Evolutionary conservation across 176 grass and related monocot genomes (phyloP), one percentile per base, ranked within the genome.

Genomic region (Secale cereale): DNA sequence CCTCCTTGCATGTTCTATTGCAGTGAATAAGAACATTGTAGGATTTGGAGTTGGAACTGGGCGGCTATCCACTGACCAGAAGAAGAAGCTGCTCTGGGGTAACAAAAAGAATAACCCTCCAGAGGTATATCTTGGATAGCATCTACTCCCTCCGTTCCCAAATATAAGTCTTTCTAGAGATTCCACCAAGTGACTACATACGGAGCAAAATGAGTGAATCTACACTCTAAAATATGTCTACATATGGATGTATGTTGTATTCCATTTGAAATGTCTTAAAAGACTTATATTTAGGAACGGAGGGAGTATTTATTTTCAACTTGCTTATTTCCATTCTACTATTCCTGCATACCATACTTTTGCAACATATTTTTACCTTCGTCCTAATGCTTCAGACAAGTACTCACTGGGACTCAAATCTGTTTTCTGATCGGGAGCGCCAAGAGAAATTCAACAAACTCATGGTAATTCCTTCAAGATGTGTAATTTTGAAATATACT

Each of bases 401-500:
- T 61, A 87, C 88, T 59, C 84, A 81, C 74, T 98, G 96, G 91
- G 93, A 98, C 52, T 79, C 78, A 3, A 91, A 93, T 93, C 74
- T 95, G 70, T 98, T 98, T 84, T 71, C 83, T 82, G 91, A 98
- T n/a, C 89, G 78, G 13, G 93, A 98, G 20, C 89, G 96, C 50
- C 96, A 98, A 81, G 93, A 98, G 81, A 98, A 98, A 80, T 98
- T 98, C 75, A 98, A 98, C 70, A 95, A 94, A 87, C 97, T 98
- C 91, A 98, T 96, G 97, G 97, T 98, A 90, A 92, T 84, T 86
- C 77, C 62, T 79, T 45, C 40, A 52, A 35, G 68, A 43, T 20
- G 6, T 27, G 13, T 16, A 75, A 59, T 62, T 28, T 27, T 54
- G 15, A 26, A 36, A 31, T 68, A 66, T 35, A n/a, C n/a, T n/a